Percentiles rank a stretch among this genome's conserved stretches.
phyloP scores from a whole-genome alignment of 306 rosid species.

The Cicer bijugum region DNA sequence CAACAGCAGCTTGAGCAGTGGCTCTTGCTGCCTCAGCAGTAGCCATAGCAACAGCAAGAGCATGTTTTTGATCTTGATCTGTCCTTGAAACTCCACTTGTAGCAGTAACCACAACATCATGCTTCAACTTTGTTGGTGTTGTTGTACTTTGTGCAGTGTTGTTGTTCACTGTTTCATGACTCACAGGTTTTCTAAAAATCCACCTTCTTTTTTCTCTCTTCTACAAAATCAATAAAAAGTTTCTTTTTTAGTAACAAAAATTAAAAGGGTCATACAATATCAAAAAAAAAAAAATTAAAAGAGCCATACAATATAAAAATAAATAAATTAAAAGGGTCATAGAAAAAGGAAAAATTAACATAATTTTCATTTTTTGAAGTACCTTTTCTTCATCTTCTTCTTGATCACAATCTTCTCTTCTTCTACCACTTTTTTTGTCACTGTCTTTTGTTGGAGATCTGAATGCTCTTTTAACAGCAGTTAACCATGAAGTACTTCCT shows the following conservation, averaged over 20 bases:
- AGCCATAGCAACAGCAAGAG: constrained; percentile 74
- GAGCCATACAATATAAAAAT: too few species aligned
- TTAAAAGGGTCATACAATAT: background rate
- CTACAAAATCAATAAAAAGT: constrained; percentile 45
- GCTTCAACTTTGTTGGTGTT: constrained; percentile 46
- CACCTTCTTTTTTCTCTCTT: constrained; percentile 87
- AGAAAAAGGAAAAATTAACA: background rate
- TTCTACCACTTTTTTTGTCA: constrained; percentile 48
- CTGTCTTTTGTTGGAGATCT: constrained; percentile 93
- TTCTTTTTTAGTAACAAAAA: background rate
- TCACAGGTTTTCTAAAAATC: constrained; percentile 72
- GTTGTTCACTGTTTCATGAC: constrained; percentile 56
- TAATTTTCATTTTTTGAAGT: background rate
- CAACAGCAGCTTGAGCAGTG: constrained; percentile 75
- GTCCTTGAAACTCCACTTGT: constrained; percentile 38
- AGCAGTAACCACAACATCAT: constrained; percentile 32
- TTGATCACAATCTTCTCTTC: constrained; percentile 53
- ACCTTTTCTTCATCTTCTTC: constrained; percentile 90
- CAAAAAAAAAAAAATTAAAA: background rate
- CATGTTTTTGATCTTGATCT: constrained; percentile 65
- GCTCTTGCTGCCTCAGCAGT: constrained; percentile 87
- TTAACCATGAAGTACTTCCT: constrained; percentile 85
- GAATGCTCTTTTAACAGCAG: constrained; percentile 98
- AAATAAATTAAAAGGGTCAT: background rate
- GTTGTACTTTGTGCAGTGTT: constrained; percentile 44